phyloP scores from a whole-genome alignment of 306 rosid species.

The Dryas octopetala region DNA sequence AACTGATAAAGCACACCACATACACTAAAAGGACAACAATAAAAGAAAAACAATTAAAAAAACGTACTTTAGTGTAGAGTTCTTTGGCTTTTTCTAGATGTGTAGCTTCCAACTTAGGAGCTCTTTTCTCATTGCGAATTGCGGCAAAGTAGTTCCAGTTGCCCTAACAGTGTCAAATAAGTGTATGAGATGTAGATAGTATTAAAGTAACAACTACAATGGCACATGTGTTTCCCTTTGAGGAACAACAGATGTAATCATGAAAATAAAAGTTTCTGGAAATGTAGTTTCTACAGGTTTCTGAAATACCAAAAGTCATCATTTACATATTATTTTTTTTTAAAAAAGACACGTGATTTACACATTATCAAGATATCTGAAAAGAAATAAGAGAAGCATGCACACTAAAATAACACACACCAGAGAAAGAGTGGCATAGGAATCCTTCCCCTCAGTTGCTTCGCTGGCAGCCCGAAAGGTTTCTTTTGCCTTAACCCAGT shows the following conservation, averaged over 20 bases:
- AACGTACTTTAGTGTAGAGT: conserved; percentile 71
- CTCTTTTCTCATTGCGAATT: conserved; percentile 95
- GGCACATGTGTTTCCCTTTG: conserved; percentile 14
- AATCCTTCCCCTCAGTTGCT: conserved; percentile 93
- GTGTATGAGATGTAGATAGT: conserved; percentile 24
- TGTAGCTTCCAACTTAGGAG: conserved; percentile 97
- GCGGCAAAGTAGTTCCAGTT: conserved; percentile 99
- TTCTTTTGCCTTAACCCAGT: conserved; percentile 99
- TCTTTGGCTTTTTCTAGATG: conserved; percentile 98
- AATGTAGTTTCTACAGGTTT: neutral
- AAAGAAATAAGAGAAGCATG: conserved; percentile 24
- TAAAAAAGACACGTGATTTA: too few relatives aligned
- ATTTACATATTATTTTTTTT: neutral
- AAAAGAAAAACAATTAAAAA: conserved; percentile 14
- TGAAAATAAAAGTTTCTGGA: neutral
- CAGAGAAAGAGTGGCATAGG: conserved; percentile 88
- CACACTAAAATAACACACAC: conserved; percentile 42
- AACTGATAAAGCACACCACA: conserved; percentile 4
- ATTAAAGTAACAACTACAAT: conserved; percentile 16
- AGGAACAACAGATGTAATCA: conserved; percentile 1
- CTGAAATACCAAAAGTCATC: neutral
- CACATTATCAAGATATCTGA: conserved; percentile 5
- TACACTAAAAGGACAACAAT: conserved; percentile 8
- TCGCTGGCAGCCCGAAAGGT: conserved; percentile 95
- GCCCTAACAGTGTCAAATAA: conserved; percentile 57